Conservation (phyloP, 345 rosid species). For the Brassica carinata region DNA sequence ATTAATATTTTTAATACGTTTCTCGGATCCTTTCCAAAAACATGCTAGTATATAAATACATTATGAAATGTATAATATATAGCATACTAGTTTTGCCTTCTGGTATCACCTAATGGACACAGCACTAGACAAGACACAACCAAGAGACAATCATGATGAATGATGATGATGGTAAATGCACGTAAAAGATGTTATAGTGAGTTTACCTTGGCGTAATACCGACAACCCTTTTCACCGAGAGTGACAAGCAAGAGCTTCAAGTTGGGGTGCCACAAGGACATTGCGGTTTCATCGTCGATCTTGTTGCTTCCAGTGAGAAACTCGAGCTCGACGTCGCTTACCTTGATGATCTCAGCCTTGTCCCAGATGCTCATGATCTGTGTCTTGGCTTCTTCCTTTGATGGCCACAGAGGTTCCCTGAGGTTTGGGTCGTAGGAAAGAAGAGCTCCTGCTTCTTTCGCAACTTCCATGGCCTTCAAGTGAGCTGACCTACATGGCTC, state of each 20-base stretch:
- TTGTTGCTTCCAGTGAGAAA: slow-evolving; percentile 50
- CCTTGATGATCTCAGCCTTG: slow-evolving; percentile 70
- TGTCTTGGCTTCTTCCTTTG: slow-evolving; percentile 60
- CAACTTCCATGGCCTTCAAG: slow-evolving; percentile 60
- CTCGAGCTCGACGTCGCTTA: slow-evolving; percentile 54
- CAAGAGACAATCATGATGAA: slow-evolving; percentile 19
- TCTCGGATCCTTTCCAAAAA: slow-evolving; percentile 11
- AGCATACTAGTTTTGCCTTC: slow-evolving; percentile 31
- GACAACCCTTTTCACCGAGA: slow-evolving; percentile 62
- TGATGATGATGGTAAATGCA: background rate
- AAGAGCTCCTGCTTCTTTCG: slow-evolving; percentile 58
- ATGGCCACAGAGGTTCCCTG: slow-evolving; percentile 65
- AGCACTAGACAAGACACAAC: slow-evolving; percentile 6
- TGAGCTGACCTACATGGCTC: slow-evolving; percentile 77
- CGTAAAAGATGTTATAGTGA: background rate
- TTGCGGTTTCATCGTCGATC: slow-evolving; percentile 43
- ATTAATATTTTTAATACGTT: background rate
- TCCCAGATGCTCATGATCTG: slow-evolving; percentile 74
- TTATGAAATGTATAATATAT: background rate
- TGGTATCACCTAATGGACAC: slow-evolving; percentile 33
- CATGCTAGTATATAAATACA: slow-evolving; percentile 16
- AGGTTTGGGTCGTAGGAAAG: slow-evolving; percentile 75
- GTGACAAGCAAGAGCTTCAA: slow-evolving; percentile 68
- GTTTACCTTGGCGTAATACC: slow-evolving; percentile 53
- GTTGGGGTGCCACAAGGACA: slow-evolving; percentile 52